Evolutionary conservation across 768 basidiomycete species (phyloP), one percentile per base, ranked within the genome.

Genomic region (Xerocomus brunneocitrinus): DNA sequence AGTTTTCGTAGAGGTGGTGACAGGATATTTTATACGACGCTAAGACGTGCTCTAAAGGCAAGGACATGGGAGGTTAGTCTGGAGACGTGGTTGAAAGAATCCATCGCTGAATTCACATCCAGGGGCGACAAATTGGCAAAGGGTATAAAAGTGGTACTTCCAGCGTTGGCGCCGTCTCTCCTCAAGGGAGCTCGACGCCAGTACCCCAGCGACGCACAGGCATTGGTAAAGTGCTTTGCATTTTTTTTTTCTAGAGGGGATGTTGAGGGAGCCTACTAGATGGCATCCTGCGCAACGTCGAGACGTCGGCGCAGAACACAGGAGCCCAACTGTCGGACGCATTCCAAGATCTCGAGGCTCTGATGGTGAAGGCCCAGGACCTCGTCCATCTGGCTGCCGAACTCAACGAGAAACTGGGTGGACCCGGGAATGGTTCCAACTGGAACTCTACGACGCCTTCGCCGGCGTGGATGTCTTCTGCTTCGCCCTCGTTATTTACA

Each of bases 1-100:
- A 94, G 91, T 69, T 98, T 99, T 68, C 79, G 95, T 40, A 90
- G 84, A 66, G 93, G 95, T 3, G 95, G 95, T 0, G 93, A 89
- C 66, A 88, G 88, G 68, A 60, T 79, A 1, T 88, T 92, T 59
- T 98, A 99, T 68, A 74, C 80, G 16, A 77, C 80, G 10, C 74
- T 98, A 35, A 91, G 87, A 68, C 76, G 81, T 19, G 80, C 83
- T 41, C 64, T 95, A 46, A 77, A 81, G 56, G 75, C 78, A 5
- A 91, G 85, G 65, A 79, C 78, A 34, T 95, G 94, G 94, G 84
- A 88, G 76, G 82, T 81, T 39, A 32, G 72, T 64, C 10, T 28
- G 22, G 16, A 8, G 12, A 38, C 14, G 30, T 50, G 31, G 42
- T 39, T n/a, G 24, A 19, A n/a, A 31, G 14, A 8, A 48, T 46